Evolutionary conservation across 1,284 basidiomycete species (phyloP).

Genomic region (Exobasidium cylindrosporum): DNA sequence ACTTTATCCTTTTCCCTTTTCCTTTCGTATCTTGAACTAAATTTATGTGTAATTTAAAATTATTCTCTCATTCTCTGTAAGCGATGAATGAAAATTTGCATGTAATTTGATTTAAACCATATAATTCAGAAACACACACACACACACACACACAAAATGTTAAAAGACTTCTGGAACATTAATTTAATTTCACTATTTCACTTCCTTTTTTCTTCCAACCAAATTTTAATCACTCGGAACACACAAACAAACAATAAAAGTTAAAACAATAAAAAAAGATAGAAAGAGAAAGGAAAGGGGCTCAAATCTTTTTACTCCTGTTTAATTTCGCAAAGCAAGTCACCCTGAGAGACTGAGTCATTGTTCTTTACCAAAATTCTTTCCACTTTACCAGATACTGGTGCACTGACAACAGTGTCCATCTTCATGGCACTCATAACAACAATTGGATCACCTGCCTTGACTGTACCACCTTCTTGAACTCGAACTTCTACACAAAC

Average conservation of each 20-base stretch:
- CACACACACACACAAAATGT: too few relatives aligned
- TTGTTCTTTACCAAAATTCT: slow-evolving; percentile 72
- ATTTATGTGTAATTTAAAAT: too few relatives aligned
- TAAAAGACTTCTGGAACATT: not conserved
- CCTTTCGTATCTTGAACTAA: too few relatives aligned
- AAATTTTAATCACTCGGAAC: not conserved
- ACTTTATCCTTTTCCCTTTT: not conserved
- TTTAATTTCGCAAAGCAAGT: slow-evolving; percentile 78
- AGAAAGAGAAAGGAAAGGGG: not conserved
- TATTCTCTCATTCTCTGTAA: not conserved
- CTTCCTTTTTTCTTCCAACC: not conserved
- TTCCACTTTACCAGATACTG: slow-evolving; percentile 91
- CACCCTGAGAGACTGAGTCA: slow-evolving; percentile 83
- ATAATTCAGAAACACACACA: too few relatives aligned
- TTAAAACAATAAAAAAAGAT: not conserved
- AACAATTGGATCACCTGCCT: slow-evolving; percentile 90
- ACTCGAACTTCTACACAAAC: slow-evolving; percentile 97
- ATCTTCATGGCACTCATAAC: slow-evolving; percentile 61
- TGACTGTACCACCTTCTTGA: slow-evolving; percentile 93
- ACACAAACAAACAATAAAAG: not conserved
- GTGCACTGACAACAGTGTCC: slow-evolving; percentile 89
- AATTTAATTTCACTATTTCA: not conserved
- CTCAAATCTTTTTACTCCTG: slow-evolving; percentile 57
- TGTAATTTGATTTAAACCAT: not conserved
- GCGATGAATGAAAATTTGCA: too few relatives aligned